Evolutionary conservation across 257 asterid species (phyloP), one percentile per base, ranked within the genome.

Genomic region (Nicotiana attenuata): DNA sequence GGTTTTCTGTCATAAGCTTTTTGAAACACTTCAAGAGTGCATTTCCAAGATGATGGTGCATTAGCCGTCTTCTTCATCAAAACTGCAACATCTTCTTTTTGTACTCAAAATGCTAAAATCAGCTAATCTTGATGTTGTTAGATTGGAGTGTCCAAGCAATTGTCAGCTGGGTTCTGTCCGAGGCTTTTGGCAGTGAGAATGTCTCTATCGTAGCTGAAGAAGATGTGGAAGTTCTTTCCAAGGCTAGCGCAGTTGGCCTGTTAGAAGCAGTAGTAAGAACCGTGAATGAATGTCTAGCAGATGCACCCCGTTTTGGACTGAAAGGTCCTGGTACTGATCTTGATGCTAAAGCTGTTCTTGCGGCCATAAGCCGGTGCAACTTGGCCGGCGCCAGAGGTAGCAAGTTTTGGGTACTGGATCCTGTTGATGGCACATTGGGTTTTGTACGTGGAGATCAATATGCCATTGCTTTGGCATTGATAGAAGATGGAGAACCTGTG

Each of bases 111-210:
- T 85, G 84, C 86, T 82, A 79, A 81, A 83, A 78, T 84, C 85
- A 80, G 83, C 83, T 86, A 87, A 86, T 84, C 82, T 90, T 82
- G 83, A 82, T 82, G 77, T 82, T 88, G 82, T 82, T 91, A 94
- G 97, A 94, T 92, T 94, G 98, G 97, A 92, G 98, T 55, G 98
- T 94, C 76, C 97, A 94, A 91, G 97, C 97, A 87, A 88, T 85
- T 53, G 91, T 94, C 66, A 91, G 98, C 88, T 92, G 95, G 94
- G 84, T 92, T 10, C 90, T 94, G 4, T 89, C 92, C 0, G 85
- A 90, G 83, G 86, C 89, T 56, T 91, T 90, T 80, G 94, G 95
- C 67, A 81, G 81, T 68, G 85, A 88, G 76, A 90, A 88, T 17
- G 87, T 94, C 56, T 86, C 89, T 52, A 89, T 94, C 69, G 91